Conservation (phyloP, 768 basidiomycete genomes). For the Podaxis rugospora region DNA sequence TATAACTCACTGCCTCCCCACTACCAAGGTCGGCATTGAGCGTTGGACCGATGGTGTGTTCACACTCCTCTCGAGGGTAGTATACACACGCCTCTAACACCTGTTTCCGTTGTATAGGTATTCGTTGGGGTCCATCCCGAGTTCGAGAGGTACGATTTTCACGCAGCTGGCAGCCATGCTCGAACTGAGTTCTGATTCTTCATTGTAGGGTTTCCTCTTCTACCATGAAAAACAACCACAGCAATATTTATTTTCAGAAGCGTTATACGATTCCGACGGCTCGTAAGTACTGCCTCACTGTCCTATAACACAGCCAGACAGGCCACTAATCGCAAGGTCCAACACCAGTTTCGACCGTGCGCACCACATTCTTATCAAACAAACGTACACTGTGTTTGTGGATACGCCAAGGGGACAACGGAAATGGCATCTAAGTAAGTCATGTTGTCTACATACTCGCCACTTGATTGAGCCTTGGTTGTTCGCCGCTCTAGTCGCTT, state of each 20-base stretch:
- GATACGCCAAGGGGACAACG: constrained; percentile 61
- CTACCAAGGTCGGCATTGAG: constrained; percentile 65
- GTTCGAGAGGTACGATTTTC: constrained; percentile 58
- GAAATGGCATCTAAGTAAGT: constrained; percentile 80
- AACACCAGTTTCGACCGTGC: constrained; percentile 28
- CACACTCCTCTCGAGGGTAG: not conserved
- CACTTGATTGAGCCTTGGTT: not conserved
- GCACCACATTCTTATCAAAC: constrained; percentile 58
- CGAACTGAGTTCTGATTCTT: constrained; percentile 6
- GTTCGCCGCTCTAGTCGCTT: constrained; percentile 52
- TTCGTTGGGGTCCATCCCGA: constrained; percentile 77
- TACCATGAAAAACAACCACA: constrained; percentile 71
- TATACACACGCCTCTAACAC: not conserved
- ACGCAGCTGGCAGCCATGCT: not conserved
- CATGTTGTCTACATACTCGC: constrained; percentile 17
- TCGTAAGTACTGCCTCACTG: constrained; percentile 17
- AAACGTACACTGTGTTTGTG: constrained; percentile 78
- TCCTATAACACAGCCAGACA: not conserved
- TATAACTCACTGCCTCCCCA: constrained; percentile 3
- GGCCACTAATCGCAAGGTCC: not conserved
- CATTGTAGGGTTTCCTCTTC: constrained; percentile 67
- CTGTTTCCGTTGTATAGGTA: constrained; percentile 29
- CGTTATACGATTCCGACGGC: constrained; percentile 31
- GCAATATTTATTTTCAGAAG: constrained; percentile 43
- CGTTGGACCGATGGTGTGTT: constrained; percentile 72